Conservation (phyloP, 345 rosid genomes). For the Gossypium rotundifolium region DNA sequence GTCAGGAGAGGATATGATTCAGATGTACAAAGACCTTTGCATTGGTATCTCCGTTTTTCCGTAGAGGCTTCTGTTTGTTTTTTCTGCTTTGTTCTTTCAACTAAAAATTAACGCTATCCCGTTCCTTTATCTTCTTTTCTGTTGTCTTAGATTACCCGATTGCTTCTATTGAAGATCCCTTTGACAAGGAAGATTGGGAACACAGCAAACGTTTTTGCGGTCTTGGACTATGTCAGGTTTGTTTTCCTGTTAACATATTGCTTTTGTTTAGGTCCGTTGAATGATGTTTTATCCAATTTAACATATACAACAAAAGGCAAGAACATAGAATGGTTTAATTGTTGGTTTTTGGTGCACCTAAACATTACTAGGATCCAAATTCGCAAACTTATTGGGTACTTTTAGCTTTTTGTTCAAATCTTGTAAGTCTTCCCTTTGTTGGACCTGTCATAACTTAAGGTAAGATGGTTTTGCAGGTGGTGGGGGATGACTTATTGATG, state of each 20-base stretch:
- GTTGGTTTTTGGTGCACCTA: not conserved
- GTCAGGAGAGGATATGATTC: slow-evolving; percentile 92
- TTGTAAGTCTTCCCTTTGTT: not conserved
- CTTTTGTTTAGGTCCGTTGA: slow-evolving; percentile 8
- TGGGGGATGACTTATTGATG: slow-evolving; percentile 81
- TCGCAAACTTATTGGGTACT: not conserved
- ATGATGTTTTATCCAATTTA: not conserved
- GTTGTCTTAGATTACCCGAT: slow-evolving; percentile 65
- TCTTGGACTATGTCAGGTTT: slow-evolving; percentile 95
- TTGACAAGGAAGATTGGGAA: slow-evolving; percentile 99
- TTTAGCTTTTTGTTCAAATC: not conserved
- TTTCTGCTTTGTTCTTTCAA: slow-evolving; percentile 8
- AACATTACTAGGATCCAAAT: not conserved
- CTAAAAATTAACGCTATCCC: slow-evolving; percentile 7
- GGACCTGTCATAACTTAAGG: slow-evolving; percentile 5
- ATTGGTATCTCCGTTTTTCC: slow-evolving; percentile 39
- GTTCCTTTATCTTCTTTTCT: slow-evolving; percentile 15
- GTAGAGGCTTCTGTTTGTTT: slow-evolving; percentile 1
- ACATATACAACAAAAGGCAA: not conserved
- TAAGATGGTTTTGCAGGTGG: slow-evolving; percentile 52
- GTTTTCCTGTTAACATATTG: slow-evolving; percentile 16
- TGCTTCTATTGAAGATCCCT: slow-evolving; percentile 90
- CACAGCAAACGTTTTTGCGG: slow-evolving; percentile 58
- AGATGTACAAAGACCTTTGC: slow-evolving; percentile 83
- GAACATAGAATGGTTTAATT: slow-evolving; percentile 4